Base-by-base conservation (phyloP, 1,139 yeast genomes). In the Eremothecium cymbalariae region DNA sequence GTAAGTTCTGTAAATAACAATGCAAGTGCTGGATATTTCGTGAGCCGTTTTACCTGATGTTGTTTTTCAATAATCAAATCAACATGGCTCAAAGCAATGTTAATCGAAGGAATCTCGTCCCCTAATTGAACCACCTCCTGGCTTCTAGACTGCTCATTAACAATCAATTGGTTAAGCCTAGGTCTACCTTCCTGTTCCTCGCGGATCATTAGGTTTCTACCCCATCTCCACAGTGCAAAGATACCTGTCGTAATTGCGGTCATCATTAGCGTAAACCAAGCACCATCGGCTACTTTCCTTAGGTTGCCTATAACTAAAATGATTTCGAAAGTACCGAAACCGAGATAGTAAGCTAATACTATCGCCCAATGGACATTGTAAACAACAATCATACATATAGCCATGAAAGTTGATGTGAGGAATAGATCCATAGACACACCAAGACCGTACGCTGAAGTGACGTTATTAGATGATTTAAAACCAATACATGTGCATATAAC, bases 391-490 rank as follows among this genome's bases (percentile, higher is more conserved):
- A 72, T 58, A 38, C 70, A 63, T 24, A 72, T 48, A 9, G 66
- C 38, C 29, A 71, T 63, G 55, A 74, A 58, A 14, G 50, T 39
- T 0, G 77, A 64, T 2, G 80, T 74, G 30, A 74, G 63, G 20
- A 71, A 42, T 40, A 74, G 70, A 45, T 73, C 79, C 38, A 74
- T 48, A 0, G 77, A 61, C 26, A 74, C 70, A 13, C 79, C 78
- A 37, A 73, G 62, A 4, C 79, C 79, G 48, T 74, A 74, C 12
- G 79, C 79, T 8, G 76, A 71, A 0, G 79, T 69, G 27, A 73
- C 75, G 33, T 62, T 64, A 45, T 63, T 60, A 31, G 72, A 62
- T 44, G 62, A 70, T 43, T 64, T 59, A 56, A 72, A 73, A 0
- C 77, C 75, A 8, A 72, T 70, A 8, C 74, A 65, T 6, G 77